A percentile compares a stretch with the other conserved stretches of the same genome.
Evolutionary conservation across 331 rosid species (phyloP).

Genomic region (Telfairia occidentalis): DNA sequence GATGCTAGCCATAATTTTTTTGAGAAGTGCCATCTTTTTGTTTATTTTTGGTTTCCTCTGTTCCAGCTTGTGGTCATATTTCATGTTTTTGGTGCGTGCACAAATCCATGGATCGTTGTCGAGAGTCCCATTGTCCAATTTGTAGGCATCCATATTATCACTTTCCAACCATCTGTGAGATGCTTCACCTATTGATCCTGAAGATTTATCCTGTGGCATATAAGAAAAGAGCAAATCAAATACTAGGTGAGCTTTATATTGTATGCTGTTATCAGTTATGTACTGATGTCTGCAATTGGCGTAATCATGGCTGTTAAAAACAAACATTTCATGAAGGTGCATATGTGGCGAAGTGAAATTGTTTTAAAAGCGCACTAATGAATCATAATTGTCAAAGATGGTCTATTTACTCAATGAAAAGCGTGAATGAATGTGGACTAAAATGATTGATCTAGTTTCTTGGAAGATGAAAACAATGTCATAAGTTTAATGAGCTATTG

Average conservation of each 20-base stretch:
- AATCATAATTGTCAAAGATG: neutral
- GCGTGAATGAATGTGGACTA: neutral
- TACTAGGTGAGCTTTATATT: constrained; percentile 38
- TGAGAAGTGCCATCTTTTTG: neutral
- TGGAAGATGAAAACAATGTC: neutral
- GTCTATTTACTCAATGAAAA: neutral
- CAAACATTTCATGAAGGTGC: neutral
- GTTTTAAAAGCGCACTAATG: neutral
- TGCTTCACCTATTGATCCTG: constrained; percentile 65
- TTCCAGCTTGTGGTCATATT: constrained; percentile 81
- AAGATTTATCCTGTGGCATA: constrained; percentile 51
- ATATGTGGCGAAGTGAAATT: neutral
- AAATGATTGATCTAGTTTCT: neutral
- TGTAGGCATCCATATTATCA: constrained; percentile 59
- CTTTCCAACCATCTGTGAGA: constrained; percentile 65
- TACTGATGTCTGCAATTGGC: neutral
- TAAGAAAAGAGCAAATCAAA: constrained; percentile 49
- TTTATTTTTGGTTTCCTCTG: neutral
- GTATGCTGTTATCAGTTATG: neutral
- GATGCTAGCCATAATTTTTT: neutral
- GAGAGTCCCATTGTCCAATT: constrained; percentile 57
- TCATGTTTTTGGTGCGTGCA: constrained; percentile 91
- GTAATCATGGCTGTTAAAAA: neutral
- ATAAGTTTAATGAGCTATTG: neutral
- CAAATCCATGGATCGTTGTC: constrained; percentile 32